Evolutionary conservation across 768 basidiomycete genomes (phyloP).

Genomic region (Mycena albidolilacea): DNA sequence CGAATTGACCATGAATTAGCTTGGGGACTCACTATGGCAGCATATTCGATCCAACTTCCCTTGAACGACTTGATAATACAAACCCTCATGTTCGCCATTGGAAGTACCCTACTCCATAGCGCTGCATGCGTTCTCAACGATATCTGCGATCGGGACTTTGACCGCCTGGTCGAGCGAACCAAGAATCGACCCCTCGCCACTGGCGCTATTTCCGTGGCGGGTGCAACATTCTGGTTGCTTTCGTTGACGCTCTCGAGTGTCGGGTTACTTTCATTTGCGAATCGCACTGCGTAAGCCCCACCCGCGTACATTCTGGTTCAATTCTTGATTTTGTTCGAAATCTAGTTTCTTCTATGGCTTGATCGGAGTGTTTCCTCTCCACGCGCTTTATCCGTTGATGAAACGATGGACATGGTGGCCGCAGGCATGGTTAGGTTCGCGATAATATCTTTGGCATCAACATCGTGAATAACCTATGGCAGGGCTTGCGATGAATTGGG

Average conservation of each 20-base stretch:
- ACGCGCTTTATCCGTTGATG: constrained; percentile 46
- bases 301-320: background rate
- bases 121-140: constrained; percentile 49
- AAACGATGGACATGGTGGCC: constrained; percentile 49
- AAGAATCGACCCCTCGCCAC: constrained; percentile 43
- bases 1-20: constrained; percentile 10
- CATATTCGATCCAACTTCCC: constrained; percentile 31
- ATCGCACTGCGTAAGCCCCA: constrained; percentile 3
- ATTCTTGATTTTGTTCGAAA: background rate
- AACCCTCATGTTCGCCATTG: constrained; percentile 32
- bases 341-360: constrained; percentile 40
- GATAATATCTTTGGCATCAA: background rate
- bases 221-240: background rate
- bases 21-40: constrained; percentile 42
- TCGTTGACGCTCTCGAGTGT: constrained; percentile 9
- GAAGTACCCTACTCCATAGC: constrained; percentile 39
- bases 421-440: constrained; percentile 47
- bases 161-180: constrained; percentile 46
- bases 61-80: constrained; percentile 27
- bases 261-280: background rate
- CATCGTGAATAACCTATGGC: background rate
- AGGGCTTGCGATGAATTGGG: constrained; percentile 23
- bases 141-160: constrained; percentile 46
- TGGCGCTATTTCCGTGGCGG: constrained; percentile 39
- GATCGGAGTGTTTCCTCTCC: constrained; percentile 40